Conservation (phyloP, 768 basidiomycete species). For the Phylloporus arenicola region DNA sequence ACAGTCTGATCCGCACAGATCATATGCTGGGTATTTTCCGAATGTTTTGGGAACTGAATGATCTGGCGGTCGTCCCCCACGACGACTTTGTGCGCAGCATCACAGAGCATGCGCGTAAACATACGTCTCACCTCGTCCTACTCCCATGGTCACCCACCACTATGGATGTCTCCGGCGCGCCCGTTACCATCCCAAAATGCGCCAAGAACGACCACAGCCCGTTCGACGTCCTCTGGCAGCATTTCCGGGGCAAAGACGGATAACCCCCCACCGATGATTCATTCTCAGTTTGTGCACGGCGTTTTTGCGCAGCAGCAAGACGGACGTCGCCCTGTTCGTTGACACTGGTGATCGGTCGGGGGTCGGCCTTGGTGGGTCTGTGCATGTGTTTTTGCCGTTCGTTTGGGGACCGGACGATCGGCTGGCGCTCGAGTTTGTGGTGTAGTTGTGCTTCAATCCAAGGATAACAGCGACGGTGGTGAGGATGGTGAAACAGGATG, state of each 20-base stretch:
- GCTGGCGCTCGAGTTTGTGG: conserved; percentile 73
- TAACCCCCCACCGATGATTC: conserved; percentile 39
- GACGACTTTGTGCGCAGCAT: conserved; percentile 71
- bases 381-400: conserved; percentile 84
- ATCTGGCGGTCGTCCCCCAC: conserved; percentile 67
- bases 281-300: conserved; percentile 79
- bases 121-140: conserved; percentile 67
- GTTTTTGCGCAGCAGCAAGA: conserved; percentile 66
- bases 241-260: conserved; percentile 21
- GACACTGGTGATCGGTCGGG: conserved; percentile 47
- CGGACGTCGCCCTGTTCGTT: conserved; percentile 82
- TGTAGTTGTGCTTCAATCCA: conserved; percentile 72
- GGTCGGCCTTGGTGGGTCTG: conserved; percentile 26
- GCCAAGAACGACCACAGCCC: conserved; percentile 42
- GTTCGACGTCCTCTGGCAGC: conserved; percentile 58
- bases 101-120: conserved; percentile 54
- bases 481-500: conserved; percentile 51
- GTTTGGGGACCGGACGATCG: conserved; percentile 92
- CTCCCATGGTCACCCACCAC: conserved; percentile 69
- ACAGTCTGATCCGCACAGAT: conserved; percentile 65
- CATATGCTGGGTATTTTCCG: conserved; percentile 68
- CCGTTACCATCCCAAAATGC: conserved; percentile 8
- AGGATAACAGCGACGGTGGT: conserved; percentile 70
- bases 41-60: conserved; percentile 70
- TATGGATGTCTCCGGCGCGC: conserved; percentile 1